phyloP scores from a whole-genome alignment of 176 grass and related monocot species.

The Musa beccarii region DNA sequence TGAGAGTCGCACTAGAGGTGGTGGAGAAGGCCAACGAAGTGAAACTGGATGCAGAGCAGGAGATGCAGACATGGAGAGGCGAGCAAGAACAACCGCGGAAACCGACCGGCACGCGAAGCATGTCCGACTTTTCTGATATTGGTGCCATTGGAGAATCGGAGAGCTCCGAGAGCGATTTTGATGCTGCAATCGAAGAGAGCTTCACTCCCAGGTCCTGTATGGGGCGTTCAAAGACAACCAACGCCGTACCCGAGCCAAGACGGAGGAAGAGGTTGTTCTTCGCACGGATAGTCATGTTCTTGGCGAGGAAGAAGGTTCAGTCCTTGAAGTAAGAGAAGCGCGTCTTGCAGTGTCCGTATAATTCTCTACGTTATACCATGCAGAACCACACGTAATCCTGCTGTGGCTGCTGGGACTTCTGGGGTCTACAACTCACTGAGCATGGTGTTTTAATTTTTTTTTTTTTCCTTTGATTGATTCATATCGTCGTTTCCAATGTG shows the following conservation, averaged over 20 bases:
- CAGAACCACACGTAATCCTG: too few relatives aligned
- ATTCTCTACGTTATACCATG: too few relatives aligned
- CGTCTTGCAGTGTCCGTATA: neutral
- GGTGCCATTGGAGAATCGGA: neutral
- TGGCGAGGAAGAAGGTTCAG: slow-evolving; percentile 17
- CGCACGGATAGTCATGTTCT: slow-evolving; percentile 7
- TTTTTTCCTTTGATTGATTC: too few relatives aligned
- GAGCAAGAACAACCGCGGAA: neutral
- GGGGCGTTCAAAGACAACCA: neutral
- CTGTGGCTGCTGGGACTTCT: too few relatives aligned
- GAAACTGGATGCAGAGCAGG: slow-evolving; percentile 1
- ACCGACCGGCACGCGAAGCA: neutral
- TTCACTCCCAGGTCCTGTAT: neutral
- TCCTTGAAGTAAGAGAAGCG: neutral
- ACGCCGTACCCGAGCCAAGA: neutral
- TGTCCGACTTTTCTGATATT: neutral
- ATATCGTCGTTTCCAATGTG: too few relatives aligned
- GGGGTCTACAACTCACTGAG: too few relatives aligned
- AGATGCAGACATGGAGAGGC: neutral
- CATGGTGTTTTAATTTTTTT: too few relatives aligned
- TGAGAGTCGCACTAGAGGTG: slow-evolving; percentile 3
- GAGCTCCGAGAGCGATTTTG: neutral
- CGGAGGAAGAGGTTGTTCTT: slow-evolving; percentile 12
- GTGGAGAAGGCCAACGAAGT: neutral
- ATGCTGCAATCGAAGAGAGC: neutral